A percentile compares a stretch with the other conserved stretches of the same genome.
phyloP scores from a whole-genome alignment of 805 yeast species.

The Saccharomycopsis fermentans region DNA sequence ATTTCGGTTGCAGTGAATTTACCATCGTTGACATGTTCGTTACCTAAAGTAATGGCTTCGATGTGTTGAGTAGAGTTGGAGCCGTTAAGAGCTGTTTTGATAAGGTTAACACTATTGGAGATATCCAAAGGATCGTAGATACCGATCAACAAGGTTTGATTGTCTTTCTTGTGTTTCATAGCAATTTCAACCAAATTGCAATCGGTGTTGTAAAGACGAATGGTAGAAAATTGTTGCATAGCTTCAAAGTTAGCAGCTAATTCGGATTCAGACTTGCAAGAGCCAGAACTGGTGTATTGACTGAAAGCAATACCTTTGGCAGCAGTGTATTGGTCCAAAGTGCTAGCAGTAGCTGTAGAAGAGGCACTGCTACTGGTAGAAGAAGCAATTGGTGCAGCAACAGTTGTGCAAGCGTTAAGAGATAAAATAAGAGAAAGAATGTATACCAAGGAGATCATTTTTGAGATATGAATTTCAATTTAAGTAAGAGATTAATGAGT shows the following conservation, averaged over 20 bases:
- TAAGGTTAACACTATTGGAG: constrained; percentile 40
- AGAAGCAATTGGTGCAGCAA: not conserved
- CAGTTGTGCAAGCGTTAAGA: not conserved
- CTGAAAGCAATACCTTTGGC: constrained; percentile 73
- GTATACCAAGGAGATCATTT: not conserved
- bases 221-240: constrained; percentile 42
- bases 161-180: constrained; percentile 37
- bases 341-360: constrained; percentile 26
- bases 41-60: constrained; percentile 79
- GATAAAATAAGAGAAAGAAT: not conserved
- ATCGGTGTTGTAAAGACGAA: constrained; percentile 81
- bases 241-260: constrained; percentile 49
- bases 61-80: constrained; percentile 21
- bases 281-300: constrained; percentile 59
- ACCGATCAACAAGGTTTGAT: constrained; percentile 70
- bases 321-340: constrained; percentile 25
- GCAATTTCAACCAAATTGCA: constrained; percentile 69
- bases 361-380: constrained; percentile 23
- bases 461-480: not conserved
- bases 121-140: constrained; percentile 51
- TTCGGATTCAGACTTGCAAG: constrained; percentile 51
- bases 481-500: too few relatives aligned
- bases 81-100: constrained; percentile 48
- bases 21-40: constrained; percentile 90
- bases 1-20: constrained; percentile 63